Base-by-base conservation (phyloP, 306 rosid species). In the Begonia fuchsioides region DNA sequence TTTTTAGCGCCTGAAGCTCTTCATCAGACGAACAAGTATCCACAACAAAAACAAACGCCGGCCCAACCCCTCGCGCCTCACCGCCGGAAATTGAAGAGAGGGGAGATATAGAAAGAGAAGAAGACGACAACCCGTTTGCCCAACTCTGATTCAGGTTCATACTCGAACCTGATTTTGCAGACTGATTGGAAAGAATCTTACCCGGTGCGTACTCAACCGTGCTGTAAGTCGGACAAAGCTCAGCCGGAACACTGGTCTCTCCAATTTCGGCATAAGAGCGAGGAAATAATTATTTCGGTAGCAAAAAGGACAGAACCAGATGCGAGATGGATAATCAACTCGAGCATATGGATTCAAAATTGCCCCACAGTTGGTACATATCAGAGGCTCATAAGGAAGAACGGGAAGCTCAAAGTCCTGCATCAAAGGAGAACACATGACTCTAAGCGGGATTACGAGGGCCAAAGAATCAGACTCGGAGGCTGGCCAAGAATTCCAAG, bases 401-500 rank as follows among this genome's bases (percentile, higher is more conserved):
- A 81, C 41, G 0, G 96, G 96, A 5, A 87, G 83, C 56, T 87
- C 94, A 2, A 67, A 18, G 16, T 58, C 68, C 12, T 68, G 78
- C 76, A 70, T 71, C 69, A 87, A 47, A 1, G 96, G 96, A 45
- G 65, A 75, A 54, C 81, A 80, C 94, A 87, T 83, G 40, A 87
- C 67, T 67, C 78, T 72, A 1, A 80, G 69, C 0, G 96, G 96
- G 61, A 87, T 78, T 10, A 76, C 49, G 17, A 87, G 71, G 12
- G 69, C 65, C 0, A 55, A 39, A 11, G 63, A 55, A 2, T 72
- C 87, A 0, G 82, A 46, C 64, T 76, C 73, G 0, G 88, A 62
- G 2, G 70, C 46, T 8, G 94, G 81, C 96, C 96, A 87, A 9
- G 96, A 76, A 59, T 87, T 87, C 96, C 96, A 87, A 2, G 94